Percentiles rank a stretch among this genome's conserved stretches.
Evolutionary conservation across 441 rosid genomes (phyloP).

Genomic region (Viola pubescens): DNA sequence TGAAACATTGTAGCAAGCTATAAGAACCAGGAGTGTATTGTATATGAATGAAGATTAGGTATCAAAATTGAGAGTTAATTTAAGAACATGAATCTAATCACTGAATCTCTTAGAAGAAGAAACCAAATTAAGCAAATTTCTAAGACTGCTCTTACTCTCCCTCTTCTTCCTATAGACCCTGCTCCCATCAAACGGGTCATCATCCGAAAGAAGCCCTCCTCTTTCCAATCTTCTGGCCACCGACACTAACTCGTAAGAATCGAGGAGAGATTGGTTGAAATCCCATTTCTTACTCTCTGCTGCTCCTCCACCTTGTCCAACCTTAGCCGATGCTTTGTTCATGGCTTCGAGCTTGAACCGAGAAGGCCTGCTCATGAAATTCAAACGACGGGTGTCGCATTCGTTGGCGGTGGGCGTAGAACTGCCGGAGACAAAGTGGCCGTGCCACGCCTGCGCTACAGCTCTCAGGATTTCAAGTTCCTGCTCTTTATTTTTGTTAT

Average conservation of each 20-base stretch:
- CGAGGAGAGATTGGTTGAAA: constrained; percentile 56
- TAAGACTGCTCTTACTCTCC: constrained; percentile 53
- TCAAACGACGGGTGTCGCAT: constrained; percentile 37
- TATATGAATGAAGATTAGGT: background rate
- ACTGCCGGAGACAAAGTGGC: constrained; percentile 27
- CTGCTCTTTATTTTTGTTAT: constrained; percentile 2
- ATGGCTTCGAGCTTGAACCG: constrained; percentile 62
- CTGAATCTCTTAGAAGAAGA: constrained; percentile 46
- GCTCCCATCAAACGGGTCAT: constrained; percentile 24
- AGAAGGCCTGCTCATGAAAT: constrained; percentile 41
- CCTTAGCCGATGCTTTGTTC: constrained; percentile 17
- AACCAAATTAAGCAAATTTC: constrained; percentile 47
- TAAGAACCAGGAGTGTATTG: too few species aligned
- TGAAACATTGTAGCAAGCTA: too few species aligned
- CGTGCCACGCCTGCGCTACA: constrained; percentile 77
- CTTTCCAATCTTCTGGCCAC: constrained; percentile 48
- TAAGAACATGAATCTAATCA: constrained; percentile 18
- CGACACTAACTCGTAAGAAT: constrained; percentile 57
- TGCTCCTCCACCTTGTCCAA: constrained; percentile 2
- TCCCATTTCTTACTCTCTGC: constrained; percentile 41
- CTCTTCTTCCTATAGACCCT: constrained; percentile 20
- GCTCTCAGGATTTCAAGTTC: constrained; percentile 58
- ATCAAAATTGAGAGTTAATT: constrained; percentile 5
- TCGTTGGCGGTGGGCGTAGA: constrained; percentile 36
- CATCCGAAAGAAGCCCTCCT: constrained; percentile 33